These are phyloP conservation scores for Quercus alba DNA, from an alignment of 306 rosid genomes.

Conservation along the genomic window DNA sequence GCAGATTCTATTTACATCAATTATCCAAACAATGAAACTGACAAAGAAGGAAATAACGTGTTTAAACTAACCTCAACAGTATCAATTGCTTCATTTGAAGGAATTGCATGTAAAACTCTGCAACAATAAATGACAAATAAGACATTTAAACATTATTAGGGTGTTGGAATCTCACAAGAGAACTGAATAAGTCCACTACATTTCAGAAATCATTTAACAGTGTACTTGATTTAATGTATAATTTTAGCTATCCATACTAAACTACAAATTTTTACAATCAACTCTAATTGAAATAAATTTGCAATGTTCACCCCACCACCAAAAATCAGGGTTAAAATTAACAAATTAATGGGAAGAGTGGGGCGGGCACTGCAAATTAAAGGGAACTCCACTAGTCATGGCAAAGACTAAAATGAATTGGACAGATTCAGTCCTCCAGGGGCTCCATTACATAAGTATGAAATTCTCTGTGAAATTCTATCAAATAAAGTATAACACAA, in stretches of 20 bases:
- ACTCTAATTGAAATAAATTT: too few relatives aligned
- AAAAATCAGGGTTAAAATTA: too few relatives aligned
- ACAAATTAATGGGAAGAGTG: too few relatives aligned
- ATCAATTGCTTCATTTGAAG: conserved; percentile 89
- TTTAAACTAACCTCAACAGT: conserved; percentile 80
- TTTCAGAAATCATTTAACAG: not conserved
- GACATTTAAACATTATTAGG: not conserved
- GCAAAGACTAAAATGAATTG: not conserved
- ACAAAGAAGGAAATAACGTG: conserved; percentile 1
- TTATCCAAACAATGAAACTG: conserved; percentile 1
- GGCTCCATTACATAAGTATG: not conserved
- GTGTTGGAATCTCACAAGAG: not conserved
- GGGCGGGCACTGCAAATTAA: too few relatives aligned
- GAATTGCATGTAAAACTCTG: conserved; percentile 92
- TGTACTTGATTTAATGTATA: too few relatives aligned
- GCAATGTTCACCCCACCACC: too few relatives aligned
- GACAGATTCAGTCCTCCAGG: not conserved
- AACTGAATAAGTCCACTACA: not conserved
- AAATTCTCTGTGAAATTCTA: not conserved
- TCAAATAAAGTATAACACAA: not conserved
- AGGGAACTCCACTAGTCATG: not conserved
- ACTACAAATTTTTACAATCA: too few relatives aligned
- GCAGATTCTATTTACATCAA: not conserved
- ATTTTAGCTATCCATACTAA: too few relatives aligned
- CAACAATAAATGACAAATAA: conserved; percentile 11